phyloP scores from a whole-genome alignment of 2,329 filamentous ascomycete genomes.

The Westerdykella sp. region DNA sequence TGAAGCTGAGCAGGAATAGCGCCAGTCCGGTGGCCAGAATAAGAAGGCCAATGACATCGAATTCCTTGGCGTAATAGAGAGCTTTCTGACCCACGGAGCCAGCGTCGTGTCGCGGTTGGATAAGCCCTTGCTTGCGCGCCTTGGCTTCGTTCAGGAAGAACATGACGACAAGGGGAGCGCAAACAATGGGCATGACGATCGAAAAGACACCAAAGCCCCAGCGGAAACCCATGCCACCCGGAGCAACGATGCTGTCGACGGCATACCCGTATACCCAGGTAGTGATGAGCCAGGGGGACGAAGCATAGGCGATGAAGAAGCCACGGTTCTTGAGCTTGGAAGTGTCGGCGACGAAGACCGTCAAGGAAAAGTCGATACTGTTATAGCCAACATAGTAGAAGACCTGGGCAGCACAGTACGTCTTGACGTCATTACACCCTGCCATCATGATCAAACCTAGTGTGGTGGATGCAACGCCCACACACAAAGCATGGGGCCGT shows the following conservation, averaged over 20 bases:
- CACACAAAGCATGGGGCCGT: constrained; percentile 31
- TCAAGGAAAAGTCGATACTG: constrained; percentile 56
- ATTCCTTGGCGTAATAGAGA: constrained; percentile 54
- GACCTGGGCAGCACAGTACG: constrained; percentile 59
- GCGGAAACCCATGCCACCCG: constrained; percentile 48
- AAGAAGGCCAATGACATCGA: constrained; percentile 58
- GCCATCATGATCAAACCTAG: constrained; percentile 60
- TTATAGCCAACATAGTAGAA: constrained; percentile 60
- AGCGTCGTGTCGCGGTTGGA: constrained; percentile 41
- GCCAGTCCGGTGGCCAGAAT: constrained; percentile 56
- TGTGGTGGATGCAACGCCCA: constrained; percentile 28
- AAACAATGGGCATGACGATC: constrained; percentile 57
- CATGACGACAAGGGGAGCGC: constrained; percentile 55
- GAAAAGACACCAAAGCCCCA: constrained; percentile 64
- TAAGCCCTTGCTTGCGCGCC: constrained; percentile 51
- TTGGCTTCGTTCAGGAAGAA: constrained; percentile 54
- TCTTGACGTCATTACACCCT: constrained; percentile 53
- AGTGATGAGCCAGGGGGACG: constrained; percentile 29
- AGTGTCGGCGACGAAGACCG: constrained; percentile 63
- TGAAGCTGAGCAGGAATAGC: constrained; percentile 64
- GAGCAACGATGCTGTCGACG: constrained; percentile 40
- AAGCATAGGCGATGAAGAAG: constrained; percentile 51
- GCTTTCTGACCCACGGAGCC: constrained; percentile 45
- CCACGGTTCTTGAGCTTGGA: constrained; percentile 57
- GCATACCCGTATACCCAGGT: constrained; percentile 26